Conservation (phyloP, 1,284 basidiomycete species). For the Fomitopsis palustris region DNA sequence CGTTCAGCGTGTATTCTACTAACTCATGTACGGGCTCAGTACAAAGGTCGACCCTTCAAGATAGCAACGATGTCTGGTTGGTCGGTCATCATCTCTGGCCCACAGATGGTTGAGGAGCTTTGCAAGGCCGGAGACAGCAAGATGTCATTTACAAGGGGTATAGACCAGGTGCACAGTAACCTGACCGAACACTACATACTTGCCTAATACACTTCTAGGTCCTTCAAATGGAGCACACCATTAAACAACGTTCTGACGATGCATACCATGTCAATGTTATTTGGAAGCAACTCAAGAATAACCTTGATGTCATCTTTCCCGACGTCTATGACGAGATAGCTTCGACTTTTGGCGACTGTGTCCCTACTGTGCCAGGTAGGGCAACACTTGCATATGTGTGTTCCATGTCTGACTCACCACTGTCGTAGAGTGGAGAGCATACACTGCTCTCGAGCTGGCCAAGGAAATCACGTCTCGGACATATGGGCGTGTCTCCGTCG, state of each 20-base stretch:
- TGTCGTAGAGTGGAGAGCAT: neutral
- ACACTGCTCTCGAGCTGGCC: conserved; percentile 1
- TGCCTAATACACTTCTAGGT: conserved; percentile 16
- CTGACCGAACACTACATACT: too few species aligned
- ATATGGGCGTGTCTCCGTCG: conserved; percentile 44
- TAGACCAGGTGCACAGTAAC: conserved; percentile 23
- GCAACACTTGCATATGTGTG: too few species aligned
- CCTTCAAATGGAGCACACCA: conserved; percentile 19
- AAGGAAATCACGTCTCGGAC: conserved; percentile 34
- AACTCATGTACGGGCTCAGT: conserved; percentile 3
- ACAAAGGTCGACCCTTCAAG: conserved; percentile 22
- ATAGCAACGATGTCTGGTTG: conserved; percentile 32
- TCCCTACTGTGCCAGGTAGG: conserved; percentile 7
- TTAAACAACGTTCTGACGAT: conserved; percentile 21
- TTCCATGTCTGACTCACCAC: conserved; percentile 7
- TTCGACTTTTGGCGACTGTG: conserved; percentile 7
- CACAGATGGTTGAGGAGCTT: conserved; percentile 26
- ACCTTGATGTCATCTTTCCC: conserved; percentile 11
- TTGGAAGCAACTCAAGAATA: conserved; percentile 19
- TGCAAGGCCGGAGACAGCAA: conserved; percentile 27
- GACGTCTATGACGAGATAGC: conserved; percentile 17
- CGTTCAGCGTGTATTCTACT: neutral
- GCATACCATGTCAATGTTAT: conserved; percentile 25
- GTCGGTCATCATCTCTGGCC: conserved; percentile 23
- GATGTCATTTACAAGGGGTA: conserved; percentile 24